These are phyloP conservation scores for Yarrowia galli DNA, from an alignment of 1,139 yeast genomes.

Conservation along the genomic window DNA sequence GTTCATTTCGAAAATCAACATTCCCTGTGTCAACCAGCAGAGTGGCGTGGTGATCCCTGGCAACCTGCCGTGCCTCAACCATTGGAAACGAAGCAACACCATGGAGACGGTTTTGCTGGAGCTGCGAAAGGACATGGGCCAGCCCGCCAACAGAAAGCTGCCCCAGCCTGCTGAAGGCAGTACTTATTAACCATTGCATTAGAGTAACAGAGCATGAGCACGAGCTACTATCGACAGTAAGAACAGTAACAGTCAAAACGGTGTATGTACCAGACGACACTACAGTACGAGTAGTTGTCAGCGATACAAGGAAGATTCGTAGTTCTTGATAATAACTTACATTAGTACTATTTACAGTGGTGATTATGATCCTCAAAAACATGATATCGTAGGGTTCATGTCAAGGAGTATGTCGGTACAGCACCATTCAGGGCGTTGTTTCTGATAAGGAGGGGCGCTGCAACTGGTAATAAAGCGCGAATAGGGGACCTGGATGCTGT, in stretches of 20 bases:
- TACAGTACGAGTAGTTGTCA: no score
- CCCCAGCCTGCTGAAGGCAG: constrained; percentile 92
- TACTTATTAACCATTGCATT: constrained; percentile 55
- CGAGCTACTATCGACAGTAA: neutral
- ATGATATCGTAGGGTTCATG: neutral
- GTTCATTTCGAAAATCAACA: constrained; percentile 82
- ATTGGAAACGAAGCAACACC: constrained; percentile 88
- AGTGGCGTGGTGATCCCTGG: constrained; percentile 69
- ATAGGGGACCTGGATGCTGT: no score
- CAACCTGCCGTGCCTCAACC: constrained; percentile 72
- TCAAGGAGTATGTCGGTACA: no score
- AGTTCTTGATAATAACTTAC: constrained; percentile 10
- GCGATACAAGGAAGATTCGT: neutral
- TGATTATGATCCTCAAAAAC: neutral
- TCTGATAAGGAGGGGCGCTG: no score
- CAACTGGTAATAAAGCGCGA: no score
- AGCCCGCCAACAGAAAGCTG: constrained; percentile 79
- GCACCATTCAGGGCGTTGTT: no score
- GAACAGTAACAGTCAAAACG: no score
- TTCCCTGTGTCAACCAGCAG: constrained; percentile 80
- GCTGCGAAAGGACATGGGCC: constrained; percentile 85
- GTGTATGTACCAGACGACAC: no score
- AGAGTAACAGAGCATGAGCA: constrained; percentile 25
- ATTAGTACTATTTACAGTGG: constrained; percentile 25
- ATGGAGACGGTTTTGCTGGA: constrained; percentile 93